Evolutionary conservation across 306 rosid genomes (phyloP).

Genomic region (Comarum palustre): DNA sequence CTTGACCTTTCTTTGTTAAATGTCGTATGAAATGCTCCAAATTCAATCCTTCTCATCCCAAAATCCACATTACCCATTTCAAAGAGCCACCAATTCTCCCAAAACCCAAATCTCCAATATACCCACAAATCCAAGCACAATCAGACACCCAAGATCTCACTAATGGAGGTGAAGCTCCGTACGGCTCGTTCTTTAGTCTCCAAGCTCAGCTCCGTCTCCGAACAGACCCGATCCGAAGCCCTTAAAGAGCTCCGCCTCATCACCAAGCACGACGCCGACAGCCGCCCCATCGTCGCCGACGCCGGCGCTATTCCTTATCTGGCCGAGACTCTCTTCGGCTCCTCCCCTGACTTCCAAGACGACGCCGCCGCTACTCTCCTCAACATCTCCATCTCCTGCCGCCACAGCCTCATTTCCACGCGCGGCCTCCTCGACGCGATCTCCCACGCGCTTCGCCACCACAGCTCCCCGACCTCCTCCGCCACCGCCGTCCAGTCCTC

Average conservation of each 20-base stretch:
- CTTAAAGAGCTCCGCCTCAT: slow-evolving; percentile 58
- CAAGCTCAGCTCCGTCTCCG: slow-evolving; percentile 82
- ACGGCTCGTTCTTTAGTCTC: slow-evolving; percentile 43
- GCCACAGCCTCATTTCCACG: slow-evolving; percentile 57
- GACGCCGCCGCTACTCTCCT: slow-evolving; percentile 88
- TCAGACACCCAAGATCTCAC: not conserved
- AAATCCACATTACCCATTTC: not conserved
- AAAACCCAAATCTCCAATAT: not conserved
- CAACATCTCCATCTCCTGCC: slow-evolving; percentile 71
- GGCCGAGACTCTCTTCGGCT: slow-evolving; percentile 59
- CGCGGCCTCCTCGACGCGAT: slow-evolving; percentile 86
- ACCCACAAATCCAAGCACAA: not conserved
- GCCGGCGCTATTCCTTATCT: slow-evolving; percentile 71
- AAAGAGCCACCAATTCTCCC: not conserved
- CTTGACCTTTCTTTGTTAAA: not conserved
- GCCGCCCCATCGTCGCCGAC: slow-evolving; percentile 73
- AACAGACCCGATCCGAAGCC: slow-evolving; percentile 54
- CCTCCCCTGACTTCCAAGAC: slow-evolving; percentile 58
- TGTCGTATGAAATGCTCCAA: not conserved
- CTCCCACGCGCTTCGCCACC: slow-evolving; percentile 63
- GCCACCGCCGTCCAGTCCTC: slow-evolving; percentile 75
- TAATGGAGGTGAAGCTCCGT: slow-evolving; percentile 62
- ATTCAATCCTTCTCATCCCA: not conserved
- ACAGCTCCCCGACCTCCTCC: slow-evolving; percentile 44
- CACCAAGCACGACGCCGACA: slow-evolving; percentile 60